phyloP scores from a whole-genome alignment of 352 stramenopile genomes.

The Lagenidium giganteum region DNA sequence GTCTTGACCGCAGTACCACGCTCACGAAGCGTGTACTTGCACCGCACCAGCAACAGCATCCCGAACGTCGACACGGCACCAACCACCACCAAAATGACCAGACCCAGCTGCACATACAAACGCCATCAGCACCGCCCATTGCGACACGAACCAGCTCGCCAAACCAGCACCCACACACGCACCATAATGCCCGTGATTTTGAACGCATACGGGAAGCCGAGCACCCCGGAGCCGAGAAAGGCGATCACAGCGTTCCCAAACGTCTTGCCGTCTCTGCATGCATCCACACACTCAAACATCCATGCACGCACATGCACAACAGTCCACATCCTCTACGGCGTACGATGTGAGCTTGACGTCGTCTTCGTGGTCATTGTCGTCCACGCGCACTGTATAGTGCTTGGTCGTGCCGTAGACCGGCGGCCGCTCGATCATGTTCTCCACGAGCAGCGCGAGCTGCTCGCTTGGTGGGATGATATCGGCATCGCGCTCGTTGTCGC shows the following conservation, averaged over 20 bases:
- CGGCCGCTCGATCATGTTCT: too few species aligned
- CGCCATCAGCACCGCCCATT: background rate
- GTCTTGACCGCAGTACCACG: conserved; percentile 9
- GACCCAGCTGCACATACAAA: conserved; percentile 10
- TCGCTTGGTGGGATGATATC: too few species aligned
- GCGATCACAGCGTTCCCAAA: conserved; percentile 44
- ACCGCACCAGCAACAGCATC: conserved; percentile 26
- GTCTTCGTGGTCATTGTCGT: too few species aligned
- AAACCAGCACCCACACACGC: conserved; percentile 18
- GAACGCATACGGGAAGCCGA: conserved; percentile 78
- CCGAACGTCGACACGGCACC: conserved; percentile 22
- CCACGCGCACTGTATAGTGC: too few species aligned
- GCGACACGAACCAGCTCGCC: background rate
- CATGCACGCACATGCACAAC: too few species aligned
- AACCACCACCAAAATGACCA: conserved; percentile 11
- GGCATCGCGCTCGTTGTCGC: too few species aligned
- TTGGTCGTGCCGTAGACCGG: too few species aligned
- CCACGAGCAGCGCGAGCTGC: too few species aligned
- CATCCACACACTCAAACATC: too few species aligned
- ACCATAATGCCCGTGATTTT: conserved; percentile 60
- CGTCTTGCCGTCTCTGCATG: conserved; percentile 19
- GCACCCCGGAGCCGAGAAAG: conserved; percentile 72
- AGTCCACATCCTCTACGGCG: too few species aligned
- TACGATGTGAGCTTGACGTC: too few species aligned
- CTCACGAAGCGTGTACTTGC: conserved; percentile 23